Evolutionary conservation across 164 flowering plant species (phyloP).

Genomic region (Stephania cephalantha): DNA sequence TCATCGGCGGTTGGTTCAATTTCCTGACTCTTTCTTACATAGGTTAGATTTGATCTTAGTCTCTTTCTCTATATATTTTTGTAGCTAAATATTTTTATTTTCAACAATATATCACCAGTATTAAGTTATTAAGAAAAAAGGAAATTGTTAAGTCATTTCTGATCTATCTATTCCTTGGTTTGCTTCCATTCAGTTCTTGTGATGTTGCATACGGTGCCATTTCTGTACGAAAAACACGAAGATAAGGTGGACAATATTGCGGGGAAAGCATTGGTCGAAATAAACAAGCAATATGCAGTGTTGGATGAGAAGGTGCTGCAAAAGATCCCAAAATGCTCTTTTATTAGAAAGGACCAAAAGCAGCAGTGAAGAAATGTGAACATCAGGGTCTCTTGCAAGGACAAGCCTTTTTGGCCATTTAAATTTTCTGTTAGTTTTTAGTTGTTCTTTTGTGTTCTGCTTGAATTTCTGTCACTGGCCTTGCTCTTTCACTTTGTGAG

Average conservation of each 20-base stretch:
- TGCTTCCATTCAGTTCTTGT: slow-evolving; percentile 36
- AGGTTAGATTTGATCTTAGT: slow-evolving; percentile 30
- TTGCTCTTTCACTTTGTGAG: too few relatives aligned
- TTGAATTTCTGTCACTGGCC: too few relatives aligned
- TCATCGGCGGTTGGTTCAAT: slow-evolving; percentile 65
- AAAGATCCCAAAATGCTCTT: slow-evolving; percentile 62
- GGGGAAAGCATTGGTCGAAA: slow-evolving; percentile 59
- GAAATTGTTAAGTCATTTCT: too few relatives aligned
- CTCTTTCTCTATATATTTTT: background rate
- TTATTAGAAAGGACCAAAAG: background rate
- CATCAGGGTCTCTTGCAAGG: too few relatives aligned
- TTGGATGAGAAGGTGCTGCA: slow-evolving; percentile 79
- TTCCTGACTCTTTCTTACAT: slow-evolving; percentile 77
- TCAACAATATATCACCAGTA: background rate
- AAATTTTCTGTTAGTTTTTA: too few relatives aligned
- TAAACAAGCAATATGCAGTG: slow-evolving; percentile 74
- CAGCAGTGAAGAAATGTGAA: too few relatives aligned
- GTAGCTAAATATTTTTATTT: background rate
- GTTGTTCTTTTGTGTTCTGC: too few relatives aligned
- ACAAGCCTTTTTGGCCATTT: too few relatives aligned
- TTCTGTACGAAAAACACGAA: slow-evolving; percentile 80
- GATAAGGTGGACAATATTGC: slow-evolving; percentile 65
- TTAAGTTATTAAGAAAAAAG: slow-evolving; percentile 3
- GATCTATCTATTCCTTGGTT: too few relatives aligned
- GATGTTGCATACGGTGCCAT: slow-evolving; percentile 65